These are phyloP conservation scores for Colletotrichum spinosum DNA, from an alignment of 2,329 filamentous ascomycete species.

Conservation along the genomic window DNA sequence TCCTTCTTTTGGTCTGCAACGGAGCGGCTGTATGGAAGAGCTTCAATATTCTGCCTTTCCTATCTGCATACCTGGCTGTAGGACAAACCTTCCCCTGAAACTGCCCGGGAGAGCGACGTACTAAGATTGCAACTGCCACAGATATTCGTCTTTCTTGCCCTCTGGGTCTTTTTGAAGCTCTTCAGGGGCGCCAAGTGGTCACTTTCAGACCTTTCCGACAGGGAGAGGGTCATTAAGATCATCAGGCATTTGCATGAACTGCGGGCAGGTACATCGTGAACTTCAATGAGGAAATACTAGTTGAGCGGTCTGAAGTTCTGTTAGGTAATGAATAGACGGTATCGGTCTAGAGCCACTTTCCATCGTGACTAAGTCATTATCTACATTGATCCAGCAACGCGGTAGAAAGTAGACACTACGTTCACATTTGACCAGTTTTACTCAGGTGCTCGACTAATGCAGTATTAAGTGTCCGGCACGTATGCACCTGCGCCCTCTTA, in stretches of 20 bases:
- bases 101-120: background rate
- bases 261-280: background rate
- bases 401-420: too few relatives aligned
- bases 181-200: conserved; percentile 5
- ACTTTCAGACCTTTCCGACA: background rate
- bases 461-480: too few relatives aligned
- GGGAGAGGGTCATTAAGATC: conserved; percentile 1
- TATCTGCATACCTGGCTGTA: conserved; percentile 4
- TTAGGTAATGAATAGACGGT: too few relatives aligned
- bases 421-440: too few relatives aligned
- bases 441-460: too few relatives aligned
- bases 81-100: too few relatives aligned
- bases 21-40: background rate
- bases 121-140: background rate
- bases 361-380: too few relatives aligned
- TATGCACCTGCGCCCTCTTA: too few relatives aligned
- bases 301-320: too few relatives aligned
- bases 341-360: too few relatives aligned
- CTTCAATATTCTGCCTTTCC: background rate
- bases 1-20: background rate
- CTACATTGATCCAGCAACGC: too few relatives aligned
- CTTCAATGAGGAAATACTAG: too few relatives aligned
- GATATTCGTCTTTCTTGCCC: conserved; percentile 3
- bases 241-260: conserved; percentile 4
- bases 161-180: background rate